These are phyloP conservation scores for Hygrophorus pudorinus DNA, from an alignment of 768 basidiomycete genomes.

Conservation along the genomic window DNA sequence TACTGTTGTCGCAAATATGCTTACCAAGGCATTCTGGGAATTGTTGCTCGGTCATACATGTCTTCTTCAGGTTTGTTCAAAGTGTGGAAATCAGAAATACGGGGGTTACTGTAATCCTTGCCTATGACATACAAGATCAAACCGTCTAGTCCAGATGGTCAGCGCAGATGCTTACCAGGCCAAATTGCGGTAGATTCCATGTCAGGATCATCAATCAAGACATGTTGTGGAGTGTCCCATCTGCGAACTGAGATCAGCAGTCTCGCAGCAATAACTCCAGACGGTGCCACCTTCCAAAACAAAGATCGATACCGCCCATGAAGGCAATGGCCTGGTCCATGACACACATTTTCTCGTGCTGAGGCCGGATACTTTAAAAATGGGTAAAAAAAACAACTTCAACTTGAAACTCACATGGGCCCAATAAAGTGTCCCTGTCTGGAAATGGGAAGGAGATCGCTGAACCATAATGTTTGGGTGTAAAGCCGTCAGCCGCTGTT, in stretches of 20 bases:
- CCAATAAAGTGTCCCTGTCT: conserved; percentile 98
- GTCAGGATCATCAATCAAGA: conserved; percentile 70
- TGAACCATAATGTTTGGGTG: conserved; percentile 96
- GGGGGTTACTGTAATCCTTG: conserved; percentile 92
- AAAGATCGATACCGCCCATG: conserved; percentile 95
- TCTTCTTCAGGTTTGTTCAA: conserved; percentile 89
- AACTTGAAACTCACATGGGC: conserved; percentile 63
- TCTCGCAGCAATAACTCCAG: not conserved
- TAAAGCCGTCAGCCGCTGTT: conserved; percentile 65
- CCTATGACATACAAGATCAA: conserved; percentile 33
- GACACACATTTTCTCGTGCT: conserved; percentile 98
- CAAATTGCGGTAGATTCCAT: conserved; percentile 65
- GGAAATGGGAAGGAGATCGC: conserved; percentile 94
- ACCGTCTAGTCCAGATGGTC: not conserved
- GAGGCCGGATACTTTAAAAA: not conserved
- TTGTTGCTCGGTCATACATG: conserved; percentile 85
- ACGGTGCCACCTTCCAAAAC: conserved; percentile 62
- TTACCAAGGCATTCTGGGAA: conserved; percentile 95
- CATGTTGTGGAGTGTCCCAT: conserved; percentile 97
- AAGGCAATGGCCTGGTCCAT: conserved; percentile 97
- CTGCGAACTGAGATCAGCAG: conserved; percentile 24
- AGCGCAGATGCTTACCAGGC: conserved; percentile 49
- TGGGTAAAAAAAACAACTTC: not conserved
- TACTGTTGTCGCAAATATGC: conserved; percentile 11
- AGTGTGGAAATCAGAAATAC: conserved; percentile 75